Evolutionary conservation across 2,329 filamentous ascomycete species (phyloP).

Genomic region (Trichoderma hamatum): DNA sequence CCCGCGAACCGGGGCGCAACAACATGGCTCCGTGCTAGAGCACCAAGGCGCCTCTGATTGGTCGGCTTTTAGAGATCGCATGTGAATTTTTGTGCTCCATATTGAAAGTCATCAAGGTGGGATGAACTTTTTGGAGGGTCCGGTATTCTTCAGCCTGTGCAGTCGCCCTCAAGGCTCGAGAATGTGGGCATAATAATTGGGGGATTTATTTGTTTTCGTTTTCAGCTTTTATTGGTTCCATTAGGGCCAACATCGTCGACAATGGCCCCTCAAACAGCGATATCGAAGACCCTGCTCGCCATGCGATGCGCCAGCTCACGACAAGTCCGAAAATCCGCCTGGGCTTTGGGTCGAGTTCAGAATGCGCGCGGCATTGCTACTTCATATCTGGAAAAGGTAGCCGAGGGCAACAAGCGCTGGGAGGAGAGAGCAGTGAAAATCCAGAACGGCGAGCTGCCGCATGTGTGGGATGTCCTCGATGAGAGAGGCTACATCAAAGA

Average conservation of each 20-base stretch:
- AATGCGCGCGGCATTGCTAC: constrained; percentile 44
- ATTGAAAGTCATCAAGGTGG: constrained; percentile 23
- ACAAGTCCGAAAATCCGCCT: constrained; percentile 32
- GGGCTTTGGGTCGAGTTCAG: constrained; percentile 32
- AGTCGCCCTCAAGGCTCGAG: not conserved
- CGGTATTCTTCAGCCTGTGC: not conserved
- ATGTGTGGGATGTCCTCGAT: constrained; percentile 67
- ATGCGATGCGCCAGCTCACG: constrained; percentile 33
- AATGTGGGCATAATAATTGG: not conserved
- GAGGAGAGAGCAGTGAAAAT: constrained; percentile 51
- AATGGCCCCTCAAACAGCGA: constrained; percentile 37
- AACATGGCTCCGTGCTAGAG: constrained; percentile 32
- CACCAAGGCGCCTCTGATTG: constrained; percentile 36
- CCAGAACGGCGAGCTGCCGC: constrained; percentile 50
- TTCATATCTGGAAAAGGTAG: constrained; percentile 50
- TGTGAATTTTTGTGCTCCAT: constrained; percentile 36
- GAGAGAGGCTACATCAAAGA: constrained; percentile 76
- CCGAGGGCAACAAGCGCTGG: constrained; percentile 52
- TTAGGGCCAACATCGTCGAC: not conserved
- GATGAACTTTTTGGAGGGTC: constrained; percentile 15
- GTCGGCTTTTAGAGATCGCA: constrained; percentile 30
- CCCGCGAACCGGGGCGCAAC: constrained; percentile 34
- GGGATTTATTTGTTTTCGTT: not conserved
- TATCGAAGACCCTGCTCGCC: constrained; percentile 34
- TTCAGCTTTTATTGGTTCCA: not conserved